These are phyloP conservation scores for Leccinum incarnatum DNA, from an alignment of 768 basidiomycete genomes.

Conservation along the genomic window DNA sequence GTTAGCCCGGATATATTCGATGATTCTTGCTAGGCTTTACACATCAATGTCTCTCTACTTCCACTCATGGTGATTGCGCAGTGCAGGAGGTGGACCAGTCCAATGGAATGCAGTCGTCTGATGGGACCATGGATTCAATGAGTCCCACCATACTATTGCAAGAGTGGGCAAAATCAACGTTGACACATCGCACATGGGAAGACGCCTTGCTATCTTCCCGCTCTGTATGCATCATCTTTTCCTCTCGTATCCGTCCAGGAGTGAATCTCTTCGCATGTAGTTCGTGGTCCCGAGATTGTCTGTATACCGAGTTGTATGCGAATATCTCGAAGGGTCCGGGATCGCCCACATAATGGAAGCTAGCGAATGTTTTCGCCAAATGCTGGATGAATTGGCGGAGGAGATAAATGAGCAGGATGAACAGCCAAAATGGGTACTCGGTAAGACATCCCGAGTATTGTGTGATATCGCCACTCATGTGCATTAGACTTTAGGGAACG, in stretches of 20 bases:
- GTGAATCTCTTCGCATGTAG: background rate
- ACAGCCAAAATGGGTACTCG: background rate
- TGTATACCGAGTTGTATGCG: background rate
- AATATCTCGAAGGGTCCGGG: background rate
- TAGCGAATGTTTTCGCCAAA: background rate
- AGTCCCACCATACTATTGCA: background rate
- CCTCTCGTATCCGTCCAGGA: background rate
- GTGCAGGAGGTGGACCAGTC: no score
- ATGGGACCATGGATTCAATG: background rate
- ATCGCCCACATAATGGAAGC: background rate
- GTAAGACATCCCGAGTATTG: background rate
- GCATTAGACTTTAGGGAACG: background rate
- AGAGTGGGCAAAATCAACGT: background rate
- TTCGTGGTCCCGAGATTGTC: background rate
- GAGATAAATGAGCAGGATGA: background rate
- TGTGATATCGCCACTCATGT: background rate
- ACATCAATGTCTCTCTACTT: background rate
- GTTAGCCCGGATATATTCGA: background rate
- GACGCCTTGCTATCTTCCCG: background rate
- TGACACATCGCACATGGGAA: background rate
- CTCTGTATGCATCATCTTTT: background rate
- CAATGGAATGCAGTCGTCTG: no score
- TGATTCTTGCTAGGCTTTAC: background rate
- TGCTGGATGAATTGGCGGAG: background rate
- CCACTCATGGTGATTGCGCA: background rate